Percentiles rank a stretch among this genome's conserved stretches.
Conservation (phyloP, 2,329 filamentous ascomycete genomes). For the Thermoascus crustaceus region DNA sequence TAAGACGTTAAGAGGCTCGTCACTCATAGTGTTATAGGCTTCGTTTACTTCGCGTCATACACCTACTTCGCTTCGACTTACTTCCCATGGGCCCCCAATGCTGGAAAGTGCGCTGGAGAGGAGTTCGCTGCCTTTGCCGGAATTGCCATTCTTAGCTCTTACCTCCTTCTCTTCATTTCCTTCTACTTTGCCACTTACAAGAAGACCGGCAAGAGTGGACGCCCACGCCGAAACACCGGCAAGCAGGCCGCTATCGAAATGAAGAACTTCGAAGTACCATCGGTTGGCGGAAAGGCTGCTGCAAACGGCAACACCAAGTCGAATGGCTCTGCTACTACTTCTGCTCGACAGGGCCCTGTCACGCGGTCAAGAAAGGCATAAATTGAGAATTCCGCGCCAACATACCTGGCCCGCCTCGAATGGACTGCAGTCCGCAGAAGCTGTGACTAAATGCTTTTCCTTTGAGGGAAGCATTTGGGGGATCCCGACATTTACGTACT, state of each 20-base stretch:
- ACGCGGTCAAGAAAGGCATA: constrained; percentile 43
- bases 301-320: constrained; percentile 21
- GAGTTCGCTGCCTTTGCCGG: constrained; percentile 93
- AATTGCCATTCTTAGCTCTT: constrained; percentile 85
- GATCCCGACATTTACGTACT: too few relatives aligned
- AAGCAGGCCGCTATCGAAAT: constrained; percentile 82
- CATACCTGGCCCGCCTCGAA: too few relatives aligned
- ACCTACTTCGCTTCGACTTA: constrained; percentile 94
- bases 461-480: too few relatives aligned
- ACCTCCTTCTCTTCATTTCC: constrained; percentile 95
- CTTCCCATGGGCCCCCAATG: constrained; percentile 75
- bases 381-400: constrained; percentile 5
- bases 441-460: too few relatives aligned
- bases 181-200: constrained; percentile 97
- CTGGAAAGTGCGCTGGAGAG: constrained; percentile 83
- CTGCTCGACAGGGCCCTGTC: constrained; percentile 34
- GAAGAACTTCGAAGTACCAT: constrained; percentile 59
- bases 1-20: constrained; percentile 7
- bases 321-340: constrained; percentile 27
- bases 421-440: too few relatives aligned
- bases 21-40: constrained; percentile 50
- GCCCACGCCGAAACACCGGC: constrained; percentile 51
- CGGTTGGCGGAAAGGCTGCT: constrained; percentile 18
- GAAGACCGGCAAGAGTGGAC: constrained; percentile 49
- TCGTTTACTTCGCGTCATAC: constrained; percentile 99